Conservation (phyloP, 2,329 filamentous ascomycete genomes). For the Colletotrichum shisoi region DNA sequence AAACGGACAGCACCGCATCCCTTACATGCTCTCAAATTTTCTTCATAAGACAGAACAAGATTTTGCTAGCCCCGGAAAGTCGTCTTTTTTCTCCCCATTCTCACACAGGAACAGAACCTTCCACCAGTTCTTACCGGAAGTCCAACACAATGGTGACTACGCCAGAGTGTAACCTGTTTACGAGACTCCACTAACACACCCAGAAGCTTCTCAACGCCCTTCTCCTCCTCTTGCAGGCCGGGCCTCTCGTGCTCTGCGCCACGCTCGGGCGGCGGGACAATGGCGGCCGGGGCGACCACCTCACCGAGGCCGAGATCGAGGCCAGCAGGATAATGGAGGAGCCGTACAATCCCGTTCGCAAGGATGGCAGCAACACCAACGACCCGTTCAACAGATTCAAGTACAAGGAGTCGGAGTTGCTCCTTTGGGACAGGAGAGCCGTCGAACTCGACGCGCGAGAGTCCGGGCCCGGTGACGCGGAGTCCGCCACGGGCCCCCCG, state of each 20-base stretch:
- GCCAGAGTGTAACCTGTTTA: not conserved
- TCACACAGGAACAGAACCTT: not conserved
- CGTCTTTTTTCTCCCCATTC: not conserved
- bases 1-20: not conserved
- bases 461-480: not conserved
- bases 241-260: not conserved
- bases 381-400: not conserved
- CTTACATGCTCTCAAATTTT: not conserved
- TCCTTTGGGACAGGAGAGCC: not conserved
- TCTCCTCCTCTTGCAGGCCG: slow-evolving; percentile 3
- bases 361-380: not conserved
- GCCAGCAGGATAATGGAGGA: not conserved
- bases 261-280: not conserved
- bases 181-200: not conserved
- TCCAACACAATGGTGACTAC: not conserved
- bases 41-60: too few species aligned
- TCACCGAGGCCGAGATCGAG: not conserved
- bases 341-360: not conserved
- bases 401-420: too few species aligned
- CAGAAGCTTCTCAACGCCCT: not conserved
- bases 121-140: not conserved
- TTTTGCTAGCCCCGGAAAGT: too few species aligned
- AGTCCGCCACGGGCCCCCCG: too few species aligned
- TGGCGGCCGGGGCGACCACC: not conserved
- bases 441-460: not conserved